Evolutionary conservation across 176 grass and related monocot genomes (phyloP), one percentile per base, ranked within the genome.

Genomic region (Triticum monococcum): DNA sequence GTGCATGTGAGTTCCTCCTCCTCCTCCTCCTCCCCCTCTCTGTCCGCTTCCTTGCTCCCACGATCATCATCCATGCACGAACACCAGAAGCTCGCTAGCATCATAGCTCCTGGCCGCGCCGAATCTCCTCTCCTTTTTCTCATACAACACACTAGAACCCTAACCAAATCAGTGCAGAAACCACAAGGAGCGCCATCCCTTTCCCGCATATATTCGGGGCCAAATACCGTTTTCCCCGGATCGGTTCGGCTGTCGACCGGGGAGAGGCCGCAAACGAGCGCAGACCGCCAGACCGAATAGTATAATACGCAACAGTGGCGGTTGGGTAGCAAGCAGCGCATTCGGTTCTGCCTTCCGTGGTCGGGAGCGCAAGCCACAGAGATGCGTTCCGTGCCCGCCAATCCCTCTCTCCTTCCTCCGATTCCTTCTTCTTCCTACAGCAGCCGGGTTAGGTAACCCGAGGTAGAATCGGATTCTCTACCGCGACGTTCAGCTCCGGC

Each of bases 331-430:
- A 3, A 59, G 56, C 56, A 26, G 14, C 72, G 24, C 12, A 13
- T 48, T 43, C 24, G 52, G 74, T 52, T 36, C 30, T 79, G 74
- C 81, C 45, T 84, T 84, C 56, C 81, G 25, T 84, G 64, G 87
- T 72, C 64, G 74, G 52, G 38, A n/a, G 25, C 79, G 35, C 79
- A 76, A 76, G 32, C 67, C 17, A 8, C 57, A 16, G 12, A 13
- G 28, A 32, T 71, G 71, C 64, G 66, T 84, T 87, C 22, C 67
- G 75, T 84, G 46, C 35, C 24, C 46, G 26, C 11, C 4, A 41
- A 83, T 4, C 23, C 43, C 63, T 10, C 37, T 24, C 33, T 18
- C 61, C 40, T 45, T 32, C 59, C 20, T 17, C 40, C 1, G 72
- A 18, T 75, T 75, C 37, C 69, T 72, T 16, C 72, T 74, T 74